Evolutionary conservation across 2,329 filamentous ascomycete species (phyloP), one percentile per base, ranked within the genome.

Genomic region (Raffaelea albimanens): DNA sequence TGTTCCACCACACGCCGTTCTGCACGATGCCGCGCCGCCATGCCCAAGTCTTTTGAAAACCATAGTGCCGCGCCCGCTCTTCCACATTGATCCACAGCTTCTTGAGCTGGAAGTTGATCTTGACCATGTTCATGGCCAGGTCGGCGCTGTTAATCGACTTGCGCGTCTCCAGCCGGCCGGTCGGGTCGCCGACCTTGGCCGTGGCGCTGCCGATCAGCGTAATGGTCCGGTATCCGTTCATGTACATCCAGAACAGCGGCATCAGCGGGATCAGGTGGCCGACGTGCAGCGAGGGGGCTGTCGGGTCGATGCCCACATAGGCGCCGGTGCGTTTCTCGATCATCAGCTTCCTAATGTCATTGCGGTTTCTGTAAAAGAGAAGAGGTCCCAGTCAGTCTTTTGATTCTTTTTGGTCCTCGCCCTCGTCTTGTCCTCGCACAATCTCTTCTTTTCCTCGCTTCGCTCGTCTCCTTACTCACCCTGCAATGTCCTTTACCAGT

Each of bases 261-360:
- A 93, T 93, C 47, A 91, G 71, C 20, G 87, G 84, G 14, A 93
- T 70, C 5, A 94, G 71, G 59, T 94, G 86, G 49, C 87, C 87
- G 42, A 93, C 71, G 58, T 94, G 87, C 50, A 93, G 69, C 2
- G 87, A 93, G 48, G 78, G 71, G 14, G 85, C 86, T 0, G 87
- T 93, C 5, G 87, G 86, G 59, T 94, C 87, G 58, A 93, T 78
- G 55, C 87, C 87, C 46, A 87, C 83, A 58, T 94, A 94, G 50
- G 77, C 82, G 52, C 82, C 83, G 55, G 88, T 78, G 52, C 82
- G 73, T 59, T 81, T 82, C 22, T 68, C 62, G 5, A 72, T 75
- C 67, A 93, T 75, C 20, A 86, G 68, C 53, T 75, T 72, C 45
- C 80, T 74, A 57, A 91, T 73, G 40, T 70, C 68, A 2, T 69